Evolutionary conservation across 805 yeast genomes (phyloP), one percentile per base, ranked within the genome.

Genomic region (Saccharomycopsis fermentans): DNA sequence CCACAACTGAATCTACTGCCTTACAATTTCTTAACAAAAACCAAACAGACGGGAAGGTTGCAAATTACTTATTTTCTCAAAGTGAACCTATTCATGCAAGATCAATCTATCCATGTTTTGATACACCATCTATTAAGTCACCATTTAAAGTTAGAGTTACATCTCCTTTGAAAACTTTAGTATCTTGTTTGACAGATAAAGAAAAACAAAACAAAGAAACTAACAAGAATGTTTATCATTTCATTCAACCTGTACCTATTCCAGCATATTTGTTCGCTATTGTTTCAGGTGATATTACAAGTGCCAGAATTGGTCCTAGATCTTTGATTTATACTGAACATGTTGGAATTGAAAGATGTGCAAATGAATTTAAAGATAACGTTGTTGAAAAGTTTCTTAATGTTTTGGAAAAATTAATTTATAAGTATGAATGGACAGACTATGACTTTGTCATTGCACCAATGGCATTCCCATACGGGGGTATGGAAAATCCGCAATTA

Each of bases 401-500:
- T 65, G 79, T 86, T 17, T 96, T 96, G 9, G 97, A 90, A 70
- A 73, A 77, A 27, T 73, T 88, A 51, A 84, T 88, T 17, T 88
- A 84, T 67, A 80, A 82, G 1, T 90, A 90, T 70, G 94, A 88
- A 67, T 90, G 96, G 96, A 78, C 81, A 59, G 83, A 82, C 40
- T 90, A 86, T 69, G 91, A 90, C 67, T 86, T 89, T 34, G 75
- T 90, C 47, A 83, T 90, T 35, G 80, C 90, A 63, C 96, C 96
- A 2, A 79, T 84, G 57, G 81, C 82, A 1, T 81, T 80, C 72
- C 96, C 96, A 2, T 90, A 88, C 66, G 97, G 96, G 61, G 97
- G 97, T 58, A 90, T 90, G 96, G 97, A 90, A 73, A 88, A 89
- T 68, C 96, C 96, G 62, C 90, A 90, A 68, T 82, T 89, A 70